Conservation (phyloP, 2,329 filamentous ascomycete species). For the Colletotrichum eleusines region DNA sequence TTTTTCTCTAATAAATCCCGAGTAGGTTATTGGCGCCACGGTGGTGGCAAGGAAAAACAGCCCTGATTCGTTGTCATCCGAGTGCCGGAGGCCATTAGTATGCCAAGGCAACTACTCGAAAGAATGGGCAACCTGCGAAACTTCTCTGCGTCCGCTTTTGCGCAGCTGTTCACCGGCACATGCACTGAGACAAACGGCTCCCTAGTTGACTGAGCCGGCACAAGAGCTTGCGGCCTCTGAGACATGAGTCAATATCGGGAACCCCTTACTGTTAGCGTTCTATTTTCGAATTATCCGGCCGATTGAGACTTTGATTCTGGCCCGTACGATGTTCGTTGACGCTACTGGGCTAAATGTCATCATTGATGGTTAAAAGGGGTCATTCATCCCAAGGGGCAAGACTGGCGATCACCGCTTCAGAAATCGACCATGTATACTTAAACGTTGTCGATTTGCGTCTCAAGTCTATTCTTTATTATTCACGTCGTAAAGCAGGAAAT, state of each 20-base stretch:
- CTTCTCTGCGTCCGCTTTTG: background rate
- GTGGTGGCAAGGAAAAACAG: too few species aligned
- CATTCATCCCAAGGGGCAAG: background rate
- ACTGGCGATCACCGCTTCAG: accelerated
- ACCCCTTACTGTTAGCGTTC: conserved; percentile 18
- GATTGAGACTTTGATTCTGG: conserved; percentile 16
- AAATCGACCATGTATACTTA: background rate
- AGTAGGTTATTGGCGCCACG: too few species aligned
- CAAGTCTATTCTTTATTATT: background rate
- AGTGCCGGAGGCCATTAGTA: too few species aligned
- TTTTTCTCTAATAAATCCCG: too few species aligned
- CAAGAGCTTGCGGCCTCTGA: too few species aligned
- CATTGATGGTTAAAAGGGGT: conserved; percentile 12
- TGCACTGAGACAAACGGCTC: conserved; percentile 51
- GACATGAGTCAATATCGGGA: conserved; percentile 38
- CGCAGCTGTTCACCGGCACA: background rate
- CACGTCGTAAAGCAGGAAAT: background rate
- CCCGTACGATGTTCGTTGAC: background rate
- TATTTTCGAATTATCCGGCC: conserved; percentile 21
- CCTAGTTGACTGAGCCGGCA: conserved; percentile 43
- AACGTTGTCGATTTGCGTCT: accelerated
- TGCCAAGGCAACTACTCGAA: background rate
- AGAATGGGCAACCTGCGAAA: background rate
- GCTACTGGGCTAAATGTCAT: conserved; percentile 17
- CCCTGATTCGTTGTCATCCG: too few species aligned